Conservation (phyloP, 352 stramenopile genomes). For the Phytophthora multivora region DNA sequence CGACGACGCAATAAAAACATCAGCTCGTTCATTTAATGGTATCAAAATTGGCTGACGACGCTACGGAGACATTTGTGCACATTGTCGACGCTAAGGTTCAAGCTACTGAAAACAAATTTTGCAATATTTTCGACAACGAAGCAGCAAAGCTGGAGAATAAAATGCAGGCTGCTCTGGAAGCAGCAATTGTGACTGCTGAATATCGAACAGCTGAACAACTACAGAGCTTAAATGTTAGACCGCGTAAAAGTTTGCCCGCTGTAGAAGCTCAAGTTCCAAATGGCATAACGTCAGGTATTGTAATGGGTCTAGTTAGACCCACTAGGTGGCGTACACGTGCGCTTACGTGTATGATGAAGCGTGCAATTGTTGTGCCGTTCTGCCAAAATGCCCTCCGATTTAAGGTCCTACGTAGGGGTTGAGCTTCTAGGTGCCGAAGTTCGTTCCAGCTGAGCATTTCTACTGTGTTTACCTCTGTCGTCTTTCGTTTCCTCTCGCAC, state of each 20-base stretch:
- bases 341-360: too few species aligned
- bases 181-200: not conserved
- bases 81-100: slow-evolving; percentile 3
- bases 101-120: not conserved
- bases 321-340: too few species aligned
- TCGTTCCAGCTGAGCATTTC: too few species aligned
- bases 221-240: not conserved
- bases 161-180: not conserved
- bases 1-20: not conserved
- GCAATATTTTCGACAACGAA: not conserved
- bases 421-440: too few species aligned
- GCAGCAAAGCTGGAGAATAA: not conserved
- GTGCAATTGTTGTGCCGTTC: too few species aligned
- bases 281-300: not conserved
- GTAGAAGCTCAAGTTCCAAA: not conserved
- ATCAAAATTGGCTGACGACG: not conserved
- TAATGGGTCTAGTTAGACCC: too few species aligned
- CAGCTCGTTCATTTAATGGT: not conserved
- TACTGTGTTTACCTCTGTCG: too few species aligned
- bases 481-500: too few species aligned
- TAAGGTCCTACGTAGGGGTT: too few species aligned
- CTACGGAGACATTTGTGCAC: not conserved
- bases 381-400: too few species aligned
- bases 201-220: not conserved
- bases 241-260: not conserved